These are phyloP conservation scores for Neospermospora avenae DNA, from an alignment of 2,329 filamentous ascomycete species.

Conservation along the genomic window DNA sequence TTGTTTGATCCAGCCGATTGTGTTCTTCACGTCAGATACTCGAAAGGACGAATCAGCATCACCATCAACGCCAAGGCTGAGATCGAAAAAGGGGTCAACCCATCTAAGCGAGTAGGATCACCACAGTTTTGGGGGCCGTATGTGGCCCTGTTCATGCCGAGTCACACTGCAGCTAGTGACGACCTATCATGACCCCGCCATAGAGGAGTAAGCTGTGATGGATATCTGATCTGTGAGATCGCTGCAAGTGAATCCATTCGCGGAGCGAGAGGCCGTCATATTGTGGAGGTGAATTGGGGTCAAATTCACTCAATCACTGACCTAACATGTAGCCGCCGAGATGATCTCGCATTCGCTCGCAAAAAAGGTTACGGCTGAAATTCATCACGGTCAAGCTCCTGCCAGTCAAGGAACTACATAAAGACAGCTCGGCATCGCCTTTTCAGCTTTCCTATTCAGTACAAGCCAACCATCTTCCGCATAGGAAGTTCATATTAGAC, in stretches of 20 bases:
- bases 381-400: not conserved
- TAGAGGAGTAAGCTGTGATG: not conserved
- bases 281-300: not conserved
- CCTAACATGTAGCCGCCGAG: not conserved
- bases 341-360: not conserved
- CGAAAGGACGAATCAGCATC: not conserved
- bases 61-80: constrained; percentile 8
- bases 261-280: not conserved
- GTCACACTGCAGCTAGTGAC: not conserved
- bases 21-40: not conserved
- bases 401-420: not conserved
- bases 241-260: not conserved
- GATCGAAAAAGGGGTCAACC: not conserved
- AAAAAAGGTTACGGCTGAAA: not conserved
- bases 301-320: not conserved
- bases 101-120: constrained; percentile 10
- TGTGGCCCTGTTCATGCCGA: not conserved
- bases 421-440: not conserved
- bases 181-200: constrained; percentile 2
- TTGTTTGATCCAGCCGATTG: not conserved
- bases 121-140: constrained; percentile 4
- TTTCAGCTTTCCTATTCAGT: not conserved
- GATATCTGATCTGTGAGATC: not conserved
- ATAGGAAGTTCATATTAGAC: not conserved
- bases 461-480: not conserved